Base-by-base conservation (phyloP, 2,329 filamentous ascomycete species). In the Dothidotthia symphoricarpi region DNA sequence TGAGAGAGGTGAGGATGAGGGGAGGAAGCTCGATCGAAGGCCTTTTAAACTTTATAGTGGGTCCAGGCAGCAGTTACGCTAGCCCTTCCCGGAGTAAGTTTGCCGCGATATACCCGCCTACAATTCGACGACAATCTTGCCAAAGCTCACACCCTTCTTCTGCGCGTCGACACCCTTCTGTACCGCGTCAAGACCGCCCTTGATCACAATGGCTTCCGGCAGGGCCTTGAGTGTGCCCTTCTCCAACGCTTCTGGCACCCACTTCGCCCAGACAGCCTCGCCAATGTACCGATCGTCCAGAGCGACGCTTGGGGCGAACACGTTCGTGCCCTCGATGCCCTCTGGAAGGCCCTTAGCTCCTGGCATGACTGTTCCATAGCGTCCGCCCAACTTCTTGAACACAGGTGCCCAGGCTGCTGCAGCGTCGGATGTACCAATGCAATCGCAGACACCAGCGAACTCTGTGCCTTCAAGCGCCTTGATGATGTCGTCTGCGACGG, bases 361-460 rank as follows among this genome's bases (percentile, higher is more conserved):
- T 2, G 56, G 55, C 42, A 56, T 39, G 27, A 61, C 59, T 5
- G 44, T 48, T 6, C 50, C 59, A 39, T 59, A 63, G 13, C 48
- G 45, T 6, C 61, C 59, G 24, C 61, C 60, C 1, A 61, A 49
- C 37, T 58, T 56, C 41, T 59, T 42, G 28, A 48, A 59, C 5
- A 63, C 44, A 3, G 59, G 56, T 10, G 50, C 27, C 59, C 59
- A 64, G 1, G 47, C 49, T 16, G 40, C 39, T 4, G 37, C 48
- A 12, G 58, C 45, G 10, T 57, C 51, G 3, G 51, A 37, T 3
- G 49, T 52, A 15, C 56, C 53, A 16, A 63, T 68, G 26, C 52
- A 52, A 41, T 74, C 71, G 41, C 66, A 72, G n/a, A 69, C 55
- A 17, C 71, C 71, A 6, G 52, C 55, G 33, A 70, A 72, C 10